phyloP scores from a whole-genome alignment of 140 eudicot species.

The Cichorium intybus region DNA sequence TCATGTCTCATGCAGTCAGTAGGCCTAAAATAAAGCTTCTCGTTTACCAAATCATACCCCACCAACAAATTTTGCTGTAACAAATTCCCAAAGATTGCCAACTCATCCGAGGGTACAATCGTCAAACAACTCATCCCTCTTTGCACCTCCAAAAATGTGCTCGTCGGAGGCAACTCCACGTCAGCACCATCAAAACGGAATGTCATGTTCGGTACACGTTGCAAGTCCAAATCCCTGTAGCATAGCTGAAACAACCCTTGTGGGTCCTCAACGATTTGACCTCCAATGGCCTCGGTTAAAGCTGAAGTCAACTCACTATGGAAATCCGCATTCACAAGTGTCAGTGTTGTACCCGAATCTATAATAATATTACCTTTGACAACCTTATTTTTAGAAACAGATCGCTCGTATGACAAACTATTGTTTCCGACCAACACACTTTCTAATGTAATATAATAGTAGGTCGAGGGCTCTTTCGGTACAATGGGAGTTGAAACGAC shows the following conservation, averaged over 20 bases:
- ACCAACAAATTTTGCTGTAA: constrained; percentile 30
- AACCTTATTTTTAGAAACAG: neutral
- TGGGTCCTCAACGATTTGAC: constrained; percentile 4
- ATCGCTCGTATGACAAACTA: neutral
- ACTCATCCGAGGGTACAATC: constrained; percentile 5
- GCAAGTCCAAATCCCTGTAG: constrained; percentile 3
- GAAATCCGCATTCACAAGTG: constrained; percentile 22
- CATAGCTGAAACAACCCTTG: constrained; percentile 21
- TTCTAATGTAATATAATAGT: constrained; percentile 43
- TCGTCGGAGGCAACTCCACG: constrained; percentile 13
- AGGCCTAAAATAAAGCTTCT: constrained; percentile 24
- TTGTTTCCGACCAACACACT: constrained; percentile 34
- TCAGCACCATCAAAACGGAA: constrained; percentile 42
- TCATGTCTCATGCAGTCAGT: constrained; percentile 29
- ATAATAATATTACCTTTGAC: constrained; percentile 45
- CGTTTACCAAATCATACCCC: constrained; percentile 37
- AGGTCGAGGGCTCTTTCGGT: constrained; percentile 17
- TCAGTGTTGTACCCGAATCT: constrained; percentile 67
- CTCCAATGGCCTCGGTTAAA: constrained; percentile 6
- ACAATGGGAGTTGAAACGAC: constrained; percentile 55
- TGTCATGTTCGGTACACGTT: constrained; percentile 15
- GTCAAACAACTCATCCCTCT: constrained; percentile 29
- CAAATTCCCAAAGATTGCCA: constrained; percentile 31
- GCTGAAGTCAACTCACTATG: neutral
- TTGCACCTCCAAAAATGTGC: constrained; percentile 20